Evolutionary conservation across 148 eudicot genomes (phyloP).

Genomic region (Amaranthus palmeri): DNA sequence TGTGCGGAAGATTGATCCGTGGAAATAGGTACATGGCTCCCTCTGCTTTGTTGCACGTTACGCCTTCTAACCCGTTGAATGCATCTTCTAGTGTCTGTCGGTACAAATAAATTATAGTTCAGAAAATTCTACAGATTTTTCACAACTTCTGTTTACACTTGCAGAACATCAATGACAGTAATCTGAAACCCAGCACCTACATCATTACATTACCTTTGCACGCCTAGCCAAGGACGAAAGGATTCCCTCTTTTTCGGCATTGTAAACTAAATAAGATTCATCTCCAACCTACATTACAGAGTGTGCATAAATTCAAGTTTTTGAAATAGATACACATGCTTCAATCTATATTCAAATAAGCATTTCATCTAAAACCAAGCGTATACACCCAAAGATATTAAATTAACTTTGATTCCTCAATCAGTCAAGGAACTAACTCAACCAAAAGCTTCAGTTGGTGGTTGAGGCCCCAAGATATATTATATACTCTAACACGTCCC

Average conservation of each 20-base stretch:
- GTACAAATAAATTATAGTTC: background rate
- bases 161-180: background rate
- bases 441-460: no score
- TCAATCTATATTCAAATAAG: background rate
- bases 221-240: slow-evolving; percentile 85
- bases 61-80: slow-evolving; percentile 74
- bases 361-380: background rate
- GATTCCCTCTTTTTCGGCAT: slow-evolving; percentile 77
- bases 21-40: slow-evolving; percentile 99
- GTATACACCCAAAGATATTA: background rate
- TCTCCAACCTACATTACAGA: slow-evolving; percentile 68
- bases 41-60: slow-evolving; percentile 89
- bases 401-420: background rate
- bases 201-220: slow-evolving; percentile 69
- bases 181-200: background rate
- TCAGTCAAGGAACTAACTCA: no score
- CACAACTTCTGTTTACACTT: background rate
- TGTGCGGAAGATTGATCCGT: slow-evolving; percentile 55
- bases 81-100: slow-evolving; percentile 77
- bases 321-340: background rate
- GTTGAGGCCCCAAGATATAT: no score
- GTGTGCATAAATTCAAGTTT: background rate
- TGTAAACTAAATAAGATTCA: slow-evolving; percentile 71
- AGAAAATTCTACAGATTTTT: background rate
- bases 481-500: no score